Percentiles rank a stretch among this genome's conserved stretches.
Evolutionary conservation across 441 rosid species (phyloP).

Genomic region (Metrosideros polymorpha): DNA sequence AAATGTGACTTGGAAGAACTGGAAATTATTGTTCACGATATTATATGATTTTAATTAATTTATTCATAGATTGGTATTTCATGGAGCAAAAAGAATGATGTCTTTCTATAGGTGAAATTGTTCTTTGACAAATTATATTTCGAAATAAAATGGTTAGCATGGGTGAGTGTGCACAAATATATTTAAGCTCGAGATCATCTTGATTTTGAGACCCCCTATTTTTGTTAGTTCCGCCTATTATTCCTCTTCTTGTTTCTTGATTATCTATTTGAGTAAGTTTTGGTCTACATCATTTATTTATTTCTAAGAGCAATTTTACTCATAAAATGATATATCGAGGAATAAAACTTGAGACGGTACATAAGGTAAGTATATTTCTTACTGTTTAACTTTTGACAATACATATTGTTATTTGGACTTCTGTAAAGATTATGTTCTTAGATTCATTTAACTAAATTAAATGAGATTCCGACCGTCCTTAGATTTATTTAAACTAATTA

Average conservation of each 20-base stretch:
- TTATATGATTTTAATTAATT: neutral
- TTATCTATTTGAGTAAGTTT: neutral
- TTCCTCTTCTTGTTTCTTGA: neutral
- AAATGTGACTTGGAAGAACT: neutral
- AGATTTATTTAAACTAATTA: neutral
- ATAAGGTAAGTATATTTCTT: neutral
- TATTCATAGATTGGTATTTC: neutral
- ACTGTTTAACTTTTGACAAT: neutral
- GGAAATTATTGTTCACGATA: neutral
- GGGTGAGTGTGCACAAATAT: rapidly evolving
- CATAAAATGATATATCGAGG: neutral
- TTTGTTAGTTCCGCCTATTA: neutral
- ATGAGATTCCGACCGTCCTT: neutral
- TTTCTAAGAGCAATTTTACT: neutral
- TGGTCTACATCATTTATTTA: neutral
- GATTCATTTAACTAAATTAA: neutral
- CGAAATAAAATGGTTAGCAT: neutral
- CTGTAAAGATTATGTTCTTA: neutral
- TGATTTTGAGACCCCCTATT: neutral
- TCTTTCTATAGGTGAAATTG: neutral
- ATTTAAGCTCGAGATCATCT: neutral
- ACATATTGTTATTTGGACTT: neutral
- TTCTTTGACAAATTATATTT: neutral
- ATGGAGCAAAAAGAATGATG: neutral
- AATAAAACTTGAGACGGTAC: neutral